These are phyloP conservation scores for Aureobasidium sp. DNA, from an alignment of 2,329 filamentous ascomycete genomes.

Conservation along the genomic window DNA sequence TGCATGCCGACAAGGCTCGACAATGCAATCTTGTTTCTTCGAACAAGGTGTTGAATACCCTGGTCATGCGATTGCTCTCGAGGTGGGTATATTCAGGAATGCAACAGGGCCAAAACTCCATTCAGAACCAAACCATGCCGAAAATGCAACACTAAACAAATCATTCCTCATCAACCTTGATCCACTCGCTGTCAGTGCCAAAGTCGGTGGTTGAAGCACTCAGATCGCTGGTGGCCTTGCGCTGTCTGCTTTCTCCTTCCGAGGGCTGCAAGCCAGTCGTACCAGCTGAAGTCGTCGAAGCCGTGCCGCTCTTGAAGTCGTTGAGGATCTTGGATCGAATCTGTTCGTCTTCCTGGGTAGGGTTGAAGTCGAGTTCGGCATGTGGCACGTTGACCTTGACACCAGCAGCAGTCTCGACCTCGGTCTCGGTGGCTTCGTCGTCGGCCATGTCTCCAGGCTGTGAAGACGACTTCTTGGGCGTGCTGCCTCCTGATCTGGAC, in stretches of 20 bases:
- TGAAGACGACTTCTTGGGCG: slow-evolving; percentile 45
- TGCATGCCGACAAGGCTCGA: background rate
- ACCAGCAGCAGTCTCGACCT: slow-evolving; percentile 27
- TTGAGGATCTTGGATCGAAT: slow-evolving; percentile 18
- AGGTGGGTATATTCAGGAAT: slow-evolving; percentile 16
- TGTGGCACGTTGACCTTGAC: slow-evolving; percentile 3
- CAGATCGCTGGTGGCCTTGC: slow-evolving; percentile 19
- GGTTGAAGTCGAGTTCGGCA: background rate
- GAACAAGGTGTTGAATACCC: background rate
- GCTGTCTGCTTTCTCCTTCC: slow-evolving; percentile 2
- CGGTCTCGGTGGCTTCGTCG: slow-evolving; percentile 43
- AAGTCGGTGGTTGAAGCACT: slow-evolving; percentile 25
- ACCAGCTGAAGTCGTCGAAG: background rate
- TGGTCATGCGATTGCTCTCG: slow-evolving; percentile 1
- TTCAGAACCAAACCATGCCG: background rate
- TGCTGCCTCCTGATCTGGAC: slow-evolving; percentile 25
- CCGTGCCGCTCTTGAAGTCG: slow-evolving; percentile 13
- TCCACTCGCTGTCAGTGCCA: slow-evolving; percentile 93
- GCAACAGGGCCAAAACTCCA: background rate
- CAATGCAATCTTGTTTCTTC: background rate
- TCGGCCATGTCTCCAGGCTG: slow-evolving; percentile 31
- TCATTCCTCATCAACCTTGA: slow-evolving; percentile 75
- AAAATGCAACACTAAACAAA: slow-evolving; percentile 4
- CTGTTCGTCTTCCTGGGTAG: slow-evolving; percentile 15
- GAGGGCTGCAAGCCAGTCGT: background rate